Conservation (phyloP, 2,329 filamentous ascomycete species). For the Raffaelea deltoideospora region DNA sequence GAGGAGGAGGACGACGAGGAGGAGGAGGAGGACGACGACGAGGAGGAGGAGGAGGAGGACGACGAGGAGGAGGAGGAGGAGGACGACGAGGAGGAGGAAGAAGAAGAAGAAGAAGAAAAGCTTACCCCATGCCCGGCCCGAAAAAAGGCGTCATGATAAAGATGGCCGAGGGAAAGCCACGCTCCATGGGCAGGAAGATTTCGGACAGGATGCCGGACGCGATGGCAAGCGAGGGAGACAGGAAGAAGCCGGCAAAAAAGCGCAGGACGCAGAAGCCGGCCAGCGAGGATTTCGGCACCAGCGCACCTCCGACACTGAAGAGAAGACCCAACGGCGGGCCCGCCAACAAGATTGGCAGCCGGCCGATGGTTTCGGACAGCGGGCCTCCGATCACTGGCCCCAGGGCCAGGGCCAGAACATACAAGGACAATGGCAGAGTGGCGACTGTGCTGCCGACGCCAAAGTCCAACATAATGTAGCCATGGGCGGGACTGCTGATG, state of each 20-base stretch:
- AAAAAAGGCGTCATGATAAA: constrained; percentile 37
- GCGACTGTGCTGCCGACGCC: constrained; percentile 36
- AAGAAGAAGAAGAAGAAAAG: constrained; percentile 1
- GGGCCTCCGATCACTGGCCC: constrained; percentile 46
- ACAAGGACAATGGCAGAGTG: constrained; percentile 43
- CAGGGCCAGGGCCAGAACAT: constrained; percentile 42
- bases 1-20: neutral
- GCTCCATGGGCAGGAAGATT: constrained; percentile 25
- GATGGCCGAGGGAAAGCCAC: constrained; percentile 26
- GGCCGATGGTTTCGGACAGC: constrained; percentile 40
- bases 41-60: neutral
- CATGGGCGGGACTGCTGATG: constrained; percentile 32
- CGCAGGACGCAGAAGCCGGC: constrained; percentile 35
- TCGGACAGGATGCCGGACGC: constrained; percentile 34
- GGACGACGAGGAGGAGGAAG: neutral
- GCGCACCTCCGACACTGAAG: constrained; percentile 40
- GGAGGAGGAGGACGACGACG: neutral
- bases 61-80: neutral
- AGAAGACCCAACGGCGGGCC: constrained; percentile 31
- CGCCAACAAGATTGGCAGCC: constrained; percentile 34
- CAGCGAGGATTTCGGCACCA: constrained; percentile 27
- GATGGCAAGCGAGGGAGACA: constrained; percentile 32
- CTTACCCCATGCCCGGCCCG: constrained; percentile 35
- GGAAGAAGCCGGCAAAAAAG: constrained; percentile 39
- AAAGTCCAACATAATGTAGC: constrained; percentile 35